Base-by-base conservation (phyloP, 1,139 yeast genomes). In the Insectozyma bohioensis region DNA sequence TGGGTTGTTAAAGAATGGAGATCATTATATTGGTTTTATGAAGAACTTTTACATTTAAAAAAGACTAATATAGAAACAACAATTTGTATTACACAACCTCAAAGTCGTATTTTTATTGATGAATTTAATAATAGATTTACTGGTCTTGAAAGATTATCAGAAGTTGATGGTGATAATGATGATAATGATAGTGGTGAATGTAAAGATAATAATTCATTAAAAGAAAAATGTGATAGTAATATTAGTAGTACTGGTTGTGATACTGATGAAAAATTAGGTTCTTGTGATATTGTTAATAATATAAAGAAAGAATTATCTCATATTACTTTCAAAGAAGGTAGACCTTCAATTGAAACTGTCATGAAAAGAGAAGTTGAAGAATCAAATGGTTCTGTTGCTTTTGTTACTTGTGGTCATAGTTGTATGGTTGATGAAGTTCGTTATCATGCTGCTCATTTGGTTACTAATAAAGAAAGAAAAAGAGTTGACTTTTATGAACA, bases 351-450 rank as follows among this genome's bases (percentile, higher is more conserved):
- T 39, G 51, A 52, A 7, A 46, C 41, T 1, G 26, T 63, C 8
- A 60, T 66, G 2, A 35, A 41, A 11, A 29, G 43, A n/a, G 65
- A 63, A 36, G 43, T 62, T 10, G 44, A 45, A 4, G 61, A 56
- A 26, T 51, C 64, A 5, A 31, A 38, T 2, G 67, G 65, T 3
- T 58, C 71, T 2, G 51, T 63, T 24, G 73, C 73, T 0, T 63
- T 75, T 33, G 57, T 71, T 3, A 52, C 73, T 4, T 77, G 83
- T 57, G 81, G 81, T 2, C 78, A 75, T 35, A 72, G 76, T 10
- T 37, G 48, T 5, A 65, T 75, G 73, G 78, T 75, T 36, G 82
- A 76, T 46, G 66, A 64, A 16, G 41, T 75, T 24, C 57, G 82
- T 33, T 49, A 57, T 28, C 36, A 49, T 12, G 62, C 64, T n/a